Percentiles rank a stretch among this genome's conserved stretches.
Evolutionary conservation across 2,329 filamentous ascomycete species (phyloP).

Genomic region (Didymella glomerata): DNA sequence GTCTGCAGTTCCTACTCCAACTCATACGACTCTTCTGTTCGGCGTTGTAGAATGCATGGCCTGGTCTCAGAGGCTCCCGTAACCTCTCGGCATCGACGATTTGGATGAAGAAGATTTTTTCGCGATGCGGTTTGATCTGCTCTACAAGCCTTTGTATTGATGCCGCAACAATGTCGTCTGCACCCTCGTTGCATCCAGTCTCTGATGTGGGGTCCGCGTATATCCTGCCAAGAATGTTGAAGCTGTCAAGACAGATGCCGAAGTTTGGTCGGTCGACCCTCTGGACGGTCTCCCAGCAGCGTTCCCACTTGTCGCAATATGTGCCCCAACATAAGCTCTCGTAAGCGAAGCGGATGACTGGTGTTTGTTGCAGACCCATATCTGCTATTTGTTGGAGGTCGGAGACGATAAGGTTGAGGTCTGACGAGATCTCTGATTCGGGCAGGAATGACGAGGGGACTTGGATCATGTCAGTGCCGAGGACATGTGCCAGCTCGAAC

Average conservation of each 20-base stretch:
- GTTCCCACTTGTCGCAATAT: conserved; percentile 74
- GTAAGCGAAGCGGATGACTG: conserved; percentile 73
- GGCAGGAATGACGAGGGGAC: conserved; percentile 77
- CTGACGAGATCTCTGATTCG: conserved; percentile 59
- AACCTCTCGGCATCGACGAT: conserved; percentile 77
- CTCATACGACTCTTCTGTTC: conserved; percentile 73
- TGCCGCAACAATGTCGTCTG: conserved; percentile 62
- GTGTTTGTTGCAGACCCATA: conserved; percentile 65
- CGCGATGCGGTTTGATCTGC: conserved; percentile 61
- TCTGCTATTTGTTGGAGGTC: conserved; percentile 74
- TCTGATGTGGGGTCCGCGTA: conserved; percentile 71
- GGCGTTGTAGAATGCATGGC: conserved; percentile 66
- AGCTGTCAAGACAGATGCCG: conserved; percentile 79
- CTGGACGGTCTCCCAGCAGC: conserved; percentile 72
- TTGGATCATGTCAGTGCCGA: conserved; percentile 76
- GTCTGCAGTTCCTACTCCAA: conserved; percentile 78
- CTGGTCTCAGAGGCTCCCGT: conserved; percentile 62
- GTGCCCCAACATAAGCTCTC: conserved; percentile 79
- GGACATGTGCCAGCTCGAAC: conserved; percentile 70
- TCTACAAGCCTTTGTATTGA: conserved; percentile 65
- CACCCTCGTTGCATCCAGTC: conserved; percentile 61
- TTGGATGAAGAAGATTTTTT: conserved; percentile 78
- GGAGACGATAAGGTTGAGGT: conserved; percentile 64
- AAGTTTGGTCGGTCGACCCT: conserved; percentile 74
- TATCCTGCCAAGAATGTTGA: conserved; percentile 76